These are phyloP conservation scores for Pleurotus tuber-regium DNA, from an alignment of 768 basidiomycete genomes.

Conservation along the genomic window DNA sequence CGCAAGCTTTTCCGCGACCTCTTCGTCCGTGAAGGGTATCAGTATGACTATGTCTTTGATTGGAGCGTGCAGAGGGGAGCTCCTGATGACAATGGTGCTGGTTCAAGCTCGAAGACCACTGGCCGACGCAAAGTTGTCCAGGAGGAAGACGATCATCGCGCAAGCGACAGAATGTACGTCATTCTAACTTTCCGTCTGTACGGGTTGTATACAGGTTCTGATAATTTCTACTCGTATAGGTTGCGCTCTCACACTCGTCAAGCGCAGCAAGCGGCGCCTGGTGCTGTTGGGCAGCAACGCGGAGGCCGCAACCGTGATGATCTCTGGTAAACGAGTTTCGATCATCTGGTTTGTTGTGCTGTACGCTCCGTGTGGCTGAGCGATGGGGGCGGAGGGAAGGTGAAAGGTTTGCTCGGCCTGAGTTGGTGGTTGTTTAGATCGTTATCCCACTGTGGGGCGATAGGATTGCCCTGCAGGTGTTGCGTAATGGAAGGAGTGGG, in stretches of 20 bases:
- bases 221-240: slow-evolving; percentile 39
- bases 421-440: slow-evolving; percentile 23
- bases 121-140: slow-evolving; percentile 79
- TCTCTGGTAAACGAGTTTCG: slow-evolving; percentile 47
- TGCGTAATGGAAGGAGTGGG: slow-evolving; percentile 10
- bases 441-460: slow-evolving; percentile 1
- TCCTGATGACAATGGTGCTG: slow-evolving; percentile 61
- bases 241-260: slow-evolving; percentile 87
- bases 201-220: slow-evolving; percentile 8
- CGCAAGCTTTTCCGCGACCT: slow-evolving; percentile 99
- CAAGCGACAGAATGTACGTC: slow-evolving; percentile 80
- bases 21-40: slow-evolving; percentile 95
- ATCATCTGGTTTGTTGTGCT: slow-evolving; percentile 27
- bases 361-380: slow-evolving; percentile 43
- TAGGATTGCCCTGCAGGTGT: not conserved
- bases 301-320: slow-evolving; percentile 47
- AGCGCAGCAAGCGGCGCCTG: slow-evolving; percentile 61
- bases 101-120: slow-evolving; percentile 59
- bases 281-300: slow-evolving; percentile 45
- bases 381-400: slow-evolving; percentile 49
- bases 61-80: slow-evolving; percentile 88
- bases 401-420: slow-evolving; percentile 28
- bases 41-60: slow-evolving; percentile 99
- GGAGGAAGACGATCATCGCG: slow-evolving; percentile 82
- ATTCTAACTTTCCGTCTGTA: slow-evolving; percentile 15